Conservation (phyloP, 2,329 filamentous ascomycete species). For the Alternaria novae-zelandiae region DNA sequence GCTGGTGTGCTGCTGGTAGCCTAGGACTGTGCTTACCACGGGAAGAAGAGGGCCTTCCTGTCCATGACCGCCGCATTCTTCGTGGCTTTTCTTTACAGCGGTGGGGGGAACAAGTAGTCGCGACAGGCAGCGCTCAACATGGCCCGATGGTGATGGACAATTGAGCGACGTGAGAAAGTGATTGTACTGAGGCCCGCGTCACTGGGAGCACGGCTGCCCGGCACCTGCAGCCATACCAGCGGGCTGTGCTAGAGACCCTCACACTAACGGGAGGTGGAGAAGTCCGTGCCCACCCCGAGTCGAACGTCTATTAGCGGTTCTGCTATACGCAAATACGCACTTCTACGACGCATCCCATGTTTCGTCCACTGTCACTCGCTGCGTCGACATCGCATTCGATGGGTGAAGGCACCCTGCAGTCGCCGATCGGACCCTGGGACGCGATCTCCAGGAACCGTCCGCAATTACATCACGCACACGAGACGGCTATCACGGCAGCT, state of each 20-base stretch:
- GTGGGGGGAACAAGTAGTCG: conserved; percentile 30
- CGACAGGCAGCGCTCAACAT: conserved; percentile 23
- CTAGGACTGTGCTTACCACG: conserved; percentile 30
- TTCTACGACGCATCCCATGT: neutral
- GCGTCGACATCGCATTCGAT: neutral
- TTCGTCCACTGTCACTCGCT: neutral
- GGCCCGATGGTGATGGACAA: conserved; percentile 17
- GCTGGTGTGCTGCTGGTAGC: conserved; percentile 3
- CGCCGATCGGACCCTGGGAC: neutral
- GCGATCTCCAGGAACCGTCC: conserved; percentile 16
- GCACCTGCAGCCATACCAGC: conserved; percentile 5
- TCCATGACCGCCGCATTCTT: conserved; percentile 45
- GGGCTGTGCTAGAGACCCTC: conserved; percentile 3
- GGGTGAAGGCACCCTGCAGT: neutral
- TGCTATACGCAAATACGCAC: neutral
- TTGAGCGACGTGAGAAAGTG: conserved; percentile 3
- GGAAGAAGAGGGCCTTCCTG: conserved; percentile 45
- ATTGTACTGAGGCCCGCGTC: conserved; percentile 14
- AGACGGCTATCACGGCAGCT: conserved; percentile 10
- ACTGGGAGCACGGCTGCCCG: conserved; percentile 15
- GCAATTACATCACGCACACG: neutral
- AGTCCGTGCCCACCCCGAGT: conserved; percentile 3
- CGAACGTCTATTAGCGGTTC: neutral
- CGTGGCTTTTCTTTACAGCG: conserved; percentile 24
- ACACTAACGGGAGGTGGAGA: conserved; percentile 16